Evolutionary conservation across 1,284 basidiomycete genomes (phyloP), one percentile per base, ranked within the genome.

Genomic region (Sparassis latifolia): DNA sequence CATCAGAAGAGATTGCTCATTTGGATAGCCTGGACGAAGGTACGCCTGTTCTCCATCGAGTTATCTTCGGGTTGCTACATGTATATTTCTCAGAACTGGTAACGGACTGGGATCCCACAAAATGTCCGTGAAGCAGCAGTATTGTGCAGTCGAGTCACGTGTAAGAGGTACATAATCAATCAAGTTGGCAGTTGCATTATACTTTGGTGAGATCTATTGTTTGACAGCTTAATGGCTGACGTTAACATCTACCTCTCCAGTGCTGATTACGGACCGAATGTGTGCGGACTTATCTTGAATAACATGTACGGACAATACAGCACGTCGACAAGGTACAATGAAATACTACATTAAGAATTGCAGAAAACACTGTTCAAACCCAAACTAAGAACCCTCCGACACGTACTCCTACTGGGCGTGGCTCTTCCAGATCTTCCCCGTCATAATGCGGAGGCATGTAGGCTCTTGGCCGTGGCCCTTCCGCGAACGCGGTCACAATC

Each of bases 1-100:
- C 65, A 3, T 60, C 67, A 0, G 70, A 76, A 12, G 82, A 85
- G 51, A 70, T 88, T 47, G 51, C 52, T 1, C 62, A 65, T 30
- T 63, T 86, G n/a, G 76, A 82, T 56, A 60, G 55, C 3, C 64
- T 84, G n/a, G 76, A 86, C 59, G 75, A 82, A 71, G 71, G 81
- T 72, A 42, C n/a, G 55, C 46, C 37, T 42, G 39, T 46, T 31
- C 29, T 20, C 30, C 37, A n/a, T 20, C 29, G n/a, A 2, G 33
- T 40, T 12, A 29, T 38, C 10, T 30, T 20, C 37, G 10, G 33
- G 10, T 4, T 12, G 4, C 9, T 10, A 35, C n/a, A 44, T 33
- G 46, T 5, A 33, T n/a, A 5, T 10, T 6, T n/a, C 5, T 12
- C 42, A 78, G 75, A 66, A 28, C 63, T 78, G 28, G 67, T 76